Conservation (phyloP, 192 early-diverging fungal genomes). For the Glomus cerebriforme region DNA sequence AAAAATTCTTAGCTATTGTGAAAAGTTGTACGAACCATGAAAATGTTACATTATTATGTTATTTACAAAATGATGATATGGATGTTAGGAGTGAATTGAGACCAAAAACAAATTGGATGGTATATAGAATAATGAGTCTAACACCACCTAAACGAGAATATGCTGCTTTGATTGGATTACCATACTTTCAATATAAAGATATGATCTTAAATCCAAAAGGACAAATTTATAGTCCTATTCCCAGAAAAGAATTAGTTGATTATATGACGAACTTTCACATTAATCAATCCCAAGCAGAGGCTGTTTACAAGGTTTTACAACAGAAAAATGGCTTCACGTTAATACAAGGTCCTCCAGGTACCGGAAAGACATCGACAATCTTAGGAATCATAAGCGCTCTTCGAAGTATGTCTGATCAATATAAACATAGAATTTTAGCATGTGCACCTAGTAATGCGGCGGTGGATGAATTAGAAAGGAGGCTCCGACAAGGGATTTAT, state of each 20-base stretch:
- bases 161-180: slow-evolving; percentile 66
- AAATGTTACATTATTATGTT: slow-evolving; percentile 45
- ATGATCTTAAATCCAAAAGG: slow-evolving; percentile 66
- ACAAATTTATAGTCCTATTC: slow-evolving; percentile 33
- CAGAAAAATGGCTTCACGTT: slow-evolving; percentile 77
- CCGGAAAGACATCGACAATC: slow-evolving; percentile 83
- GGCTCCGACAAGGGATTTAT: slow-evolving; percentile 76
- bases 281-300: slow-evolving; percentile 91
- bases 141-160: slow-evolving; percentile 86
- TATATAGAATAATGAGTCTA: slow-evolving; percentile 54
- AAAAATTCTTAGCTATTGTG: slow-evolving; percentile 60
- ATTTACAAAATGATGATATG: slow-evolving; percentile 50
- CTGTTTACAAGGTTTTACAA: slow-evolving; percentile 69
- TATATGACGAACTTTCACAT: slow-evolving; percentile 69
- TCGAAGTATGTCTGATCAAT: slow-evolving; percentile 30
- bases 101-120: slow-evolving; percentile 47
- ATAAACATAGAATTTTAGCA: slow-evolving; percentile 61
- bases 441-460: slow-evolving; percentile 98
- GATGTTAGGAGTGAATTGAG: slow-evolving; percentile 42
- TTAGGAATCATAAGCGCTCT: slow-evolving; percentile 76
- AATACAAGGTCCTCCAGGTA: slow-evolving; percentile 81
- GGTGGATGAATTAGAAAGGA: slow-evolving; percentile 91
- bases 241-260: slow-evolving; percentile 41
- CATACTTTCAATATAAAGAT: slow-evolving; percentile 56
- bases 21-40: slow-evolving; percentile 46